A percentile compares a stretch with the other conserved stretches of the same genome.
Evolutionary conservation across 1,139 yeast genomes (phyloP).

Genomic region (Lodderomyces elongisporus): DNA sequence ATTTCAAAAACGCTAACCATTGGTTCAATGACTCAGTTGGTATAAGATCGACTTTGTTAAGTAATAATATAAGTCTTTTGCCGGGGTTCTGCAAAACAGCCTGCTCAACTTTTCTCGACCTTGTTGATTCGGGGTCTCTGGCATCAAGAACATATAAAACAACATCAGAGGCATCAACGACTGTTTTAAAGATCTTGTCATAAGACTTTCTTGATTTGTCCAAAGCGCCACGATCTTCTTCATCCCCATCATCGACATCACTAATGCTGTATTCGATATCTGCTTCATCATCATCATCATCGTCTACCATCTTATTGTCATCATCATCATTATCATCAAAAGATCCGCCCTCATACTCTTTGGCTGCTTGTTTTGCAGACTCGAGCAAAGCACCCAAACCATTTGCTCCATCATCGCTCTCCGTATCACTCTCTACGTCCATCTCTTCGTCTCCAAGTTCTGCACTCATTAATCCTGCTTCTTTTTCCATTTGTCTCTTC

Average conservation of each 20-base stretch:
- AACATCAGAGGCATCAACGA: slow-evolving; percentile 86
- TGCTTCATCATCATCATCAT: slow-evolving; percentile 26
- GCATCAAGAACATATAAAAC: slow-evolving; percentile 91
- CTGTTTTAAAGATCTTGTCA: slow-evolving; percentile 78
- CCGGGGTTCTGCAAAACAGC: slow-evolving; percentile 73
- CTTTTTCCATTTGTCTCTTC: slow-evolving; percentile 43
- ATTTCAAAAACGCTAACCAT: slow-evolving; percentile 79
- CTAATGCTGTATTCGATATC: slow-evolving; percentile 48
- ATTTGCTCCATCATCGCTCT: slow-evolving; percentile 44
- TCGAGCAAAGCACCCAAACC: slow-evolving; percentile 84
- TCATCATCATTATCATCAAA: slow-evolving; percentile 43
- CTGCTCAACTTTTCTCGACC: slow-evolving; percentile 88
- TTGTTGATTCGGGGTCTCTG: slow-evolving; percentile 93
- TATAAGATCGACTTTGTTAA: slow-evolving; percentile 89
- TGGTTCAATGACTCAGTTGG: slow-evolving; percentile 78
- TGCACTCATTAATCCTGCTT: slow-evolving; percentile 44
- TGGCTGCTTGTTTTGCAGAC: slow-evolving; percentile 85
- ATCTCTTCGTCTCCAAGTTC: slow-evolving; percentile 33
- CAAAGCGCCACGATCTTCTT: slow-evolving; percentile 28
- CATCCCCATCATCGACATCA: slow-evolving; percentile 32
- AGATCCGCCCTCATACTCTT: slow-evolving; percentile 60
- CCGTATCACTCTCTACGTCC: slow-evolving; percentile 37
- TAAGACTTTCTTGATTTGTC: slow-evolving; percentile 91
- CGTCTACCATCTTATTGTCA: slow-evolving; percentile 34
- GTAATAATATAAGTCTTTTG: slow-evolving; percentile 76